These are phyloP conservation scores for Fusarium proliferatum DNA, from an alignment of 2,329 filamentous ascomycete species.

Conservation along the genomic window DNA sequence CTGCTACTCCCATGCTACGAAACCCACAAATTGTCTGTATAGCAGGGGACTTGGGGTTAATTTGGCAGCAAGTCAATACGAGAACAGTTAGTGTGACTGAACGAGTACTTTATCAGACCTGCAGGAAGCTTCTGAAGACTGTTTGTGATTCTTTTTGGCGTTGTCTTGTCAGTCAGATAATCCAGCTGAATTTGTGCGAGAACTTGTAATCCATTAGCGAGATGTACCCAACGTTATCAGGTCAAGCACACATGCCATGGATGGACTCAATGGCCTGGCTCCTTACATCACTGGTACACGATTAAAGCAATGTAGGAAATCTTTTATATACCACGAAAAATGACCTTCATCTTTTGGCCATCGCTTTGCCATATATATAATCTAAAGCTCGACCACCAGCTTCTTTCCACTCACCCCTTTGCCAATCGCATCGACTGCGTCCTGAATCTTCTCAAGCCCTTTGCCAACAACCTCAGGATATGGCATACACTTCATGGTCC, in stretches of 20 bases:
- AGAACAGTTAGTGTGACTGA: too few relatives aligned
- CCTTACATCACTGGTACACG: too few relatives aligned
- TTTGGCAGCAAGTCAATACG: too few relatives aligned
- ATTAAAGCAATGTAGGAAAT: rapidly evolving
- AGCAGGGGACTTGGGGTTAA: too few relatives aligned
- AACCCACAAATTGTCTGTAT: too few relatives aligned
- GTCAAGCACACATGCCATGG: too few relatives aligned
- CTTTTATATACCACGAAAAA: too few relatives aligned
- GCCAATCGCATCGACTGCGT: background rate
- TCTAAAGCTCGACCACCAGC: background rate
- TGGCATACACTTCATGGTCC: background rate
- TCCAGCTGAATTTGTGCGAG: background rate
- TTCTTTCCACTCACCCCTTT: background rate
- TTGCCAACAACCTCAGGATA: background rate
- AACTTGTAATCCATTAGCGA: too few relatives aligned
- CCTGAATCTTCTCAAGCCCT: background rate
- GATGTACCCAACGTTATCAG: too few relatives aligned
- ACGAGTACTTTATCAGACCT: background rate
- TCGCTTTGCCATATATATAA: background rate
- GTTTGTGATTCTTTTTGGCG: background rate
- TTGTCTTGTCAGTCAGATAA: background rate
- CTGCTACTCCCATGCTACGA: too few relatives aligned
- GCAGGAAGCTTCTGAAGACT: background rate
- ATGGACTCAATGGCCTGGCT: too few relatives aligned
- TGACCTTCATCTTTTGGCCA: too few relatives aligned